Base-by-base conservation (phyloP, 148 eudicot genomes). In the Persicaria maculosa region DNA sequence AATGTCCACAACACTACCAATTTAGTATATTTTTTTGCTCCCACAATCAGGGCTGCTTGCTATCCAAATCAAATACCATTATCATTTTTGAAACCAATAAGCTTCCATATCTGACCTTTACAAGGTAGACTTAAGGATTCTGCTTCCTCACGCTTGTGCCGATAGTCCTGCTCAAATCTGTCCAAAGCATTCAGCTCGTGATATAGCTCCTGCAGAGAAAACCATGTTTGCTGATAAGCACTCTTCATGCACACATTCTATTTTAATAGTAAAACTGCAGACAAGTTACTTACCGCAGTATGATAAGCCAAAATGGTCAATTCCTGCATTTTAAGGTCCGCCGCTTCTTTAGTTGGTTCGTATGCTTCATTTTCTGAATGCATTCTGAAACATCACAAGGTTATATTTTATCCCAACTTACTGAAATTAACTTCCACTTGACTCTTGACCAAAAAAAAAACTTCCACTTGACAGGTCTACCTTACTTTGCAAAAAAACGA, bases 151-250 rank as follows among this genome's bases (percentile, higher is more conserved):
- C 87, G 80, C 86, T 94, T 94, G 75, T 84, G 83, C 75, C 80
- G 83, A 79, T 86, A 90, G 79, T 94, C 98, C 79, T 87, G 97
- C 59, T 94, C 90, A 80, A 88, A 92, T 84, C 97, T 88, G 81
- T 94, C 97, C 80, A 85, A 78, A 75, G 96, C 86, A 84, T 94
- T 90, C 80, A 88, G 76, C 88, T 92, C 97, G 50, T 95, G 98
- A 80, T 95, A 95, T 81, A 95, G 78, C 81, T 92, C 98, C 98
- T 95, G 81, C 79, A 85, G 4, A n/a, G 22, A 31, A 75, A 25
- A 64, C 6, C 20, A 36, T 12, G 19, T 40, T 40, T 40, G 7
- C 47, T 43, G 40, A 40, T 64, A 9, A 65, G 46, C 46, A 40
- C 7, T 2, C 46, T 40, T 43, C 9, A 40, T 43, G 5, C 43